These are phyloP conservation scores for Aspergillus pseudoglaucus DNA, from an alignment of 2,329 filamentous ascomycete genomes.

Conservation along the genomic window DNA sequence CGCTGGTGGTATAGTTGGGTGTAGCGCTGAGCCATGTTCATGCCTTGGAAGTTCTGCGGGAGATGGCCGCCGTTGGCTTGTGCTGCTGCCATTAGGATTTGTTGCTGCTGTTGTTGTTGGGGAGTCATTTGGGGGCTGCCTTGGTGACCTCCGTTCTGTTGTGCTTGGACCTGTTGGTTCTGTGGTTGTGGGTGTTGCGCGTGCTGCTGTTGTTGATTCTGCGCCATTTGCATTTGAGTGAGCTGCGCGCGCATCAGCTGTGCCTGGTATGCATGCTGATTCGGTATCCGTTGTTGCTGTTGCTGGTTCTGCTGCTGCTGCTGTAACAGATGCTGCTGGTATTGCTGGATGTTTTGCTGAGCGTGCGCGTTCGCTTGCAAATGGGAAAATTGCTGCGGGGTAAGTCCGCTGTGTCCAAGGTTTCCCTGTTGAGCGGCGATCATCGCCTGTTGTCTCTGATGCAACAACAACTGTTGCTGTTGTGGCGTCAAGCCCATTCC, in stretches of 20 bases:
- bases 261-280: conserved; percentile 31
- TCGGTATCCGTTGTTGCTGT: conserved; percentile 23
- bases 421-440: conserved; percentile 32
- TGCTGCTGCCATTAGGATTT: conserved; percentile 33
- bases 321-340: conserved; percentile 36
- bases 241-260: conserved; percentile 34
- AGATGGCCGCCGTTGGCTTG: conserved; percentile 33
- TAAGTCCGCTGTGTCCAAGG: conserved; percentile 29
- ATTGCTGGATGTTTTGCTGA: conserved; percentile 41
- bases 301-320: conserved; percentile 28
- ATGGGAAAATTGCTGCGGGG: conserved; percentile 36
- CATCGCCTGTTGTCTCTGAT: conserved; percentile 34
- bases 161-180: conserved; percentile 16
- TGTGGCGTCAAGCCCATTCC: conserved; percentile 33
- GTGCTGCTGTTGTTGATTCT: conserved; percentile 14
- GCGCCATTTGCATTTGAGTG: conserved; percentile 32
- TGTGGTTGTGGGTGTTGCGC: conserved; percentile 7
- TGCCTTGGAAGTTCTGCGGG: conserved; percentile 24
- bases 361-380: conserved; percentile 40
- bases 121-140: conserved; percentile 28
- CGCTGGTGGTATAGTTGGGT: conserved; percentile 31
- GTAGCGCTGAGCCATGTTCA: conserved; percentile 27
- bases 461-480: conserved; percentile 34
- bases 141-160: conserved; percentile 24
- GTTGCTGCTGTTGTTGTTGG: conserved; percentile 31